Conservation (phyloP, 805 yeast species). For the Saturnispora galanensis region DNA sequence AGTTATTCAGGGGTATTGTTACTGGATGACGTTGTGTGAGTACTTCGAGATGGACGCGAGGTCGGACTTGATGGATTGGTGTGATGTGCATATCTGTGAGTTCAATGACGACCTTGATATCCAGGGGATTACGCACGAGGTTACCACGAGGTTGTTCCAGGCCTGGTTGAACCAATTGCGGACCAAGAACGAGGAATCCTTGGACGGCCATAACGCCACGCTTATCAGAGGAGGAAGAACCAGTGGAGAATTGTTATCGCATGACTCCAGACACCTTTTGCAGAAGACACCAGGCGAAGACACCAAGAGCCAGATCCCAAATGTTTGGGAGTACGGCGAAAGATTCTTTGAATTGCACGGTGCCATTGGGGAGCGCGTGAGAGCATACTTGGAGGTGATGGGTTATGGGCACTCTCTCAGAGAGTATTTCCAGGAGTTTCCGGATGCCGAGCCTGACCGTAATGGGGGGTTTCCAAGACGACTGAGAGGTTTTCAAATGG, state of each 20-base stretch:
- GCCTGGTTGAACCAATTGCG: slow-evolving; percentile 1
- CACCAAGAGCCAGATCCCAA: slow-evolving; percentile 6
- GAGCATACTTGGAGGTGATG: slow-evolving; percentile 8
- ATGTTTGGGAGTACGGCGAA: slow-evolving; percentile 11
- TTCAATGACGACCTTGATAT: background rate
- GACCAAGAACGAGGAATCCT: background rate
- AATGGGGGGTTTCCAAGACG: too few species aligned
- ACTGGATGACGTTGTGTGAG: slow-evolving; percentile 3
- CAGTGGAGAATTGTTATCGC: background rate
- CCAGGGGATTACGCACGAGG: background rate
- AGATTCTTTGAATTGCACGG: slow-evolving; percentile 9
- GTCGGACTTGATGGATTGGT: background rate
- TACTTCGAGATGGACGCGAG: background rate
- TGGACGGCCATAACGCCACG: background rate
- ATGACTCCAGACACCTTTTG: slow-evolving; percentile 2
- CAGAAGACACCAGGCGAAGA: background rate
- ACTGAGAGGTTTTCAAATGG: too few species aligned
- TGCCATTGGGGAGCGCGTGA: slow-evolving; percentile 4
- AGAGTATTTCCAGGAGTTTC: slow-evolving; percentile 2
- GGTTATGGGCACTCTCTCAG: slow-evolving; percentile 11
- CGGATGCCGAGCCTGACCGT: background rate
- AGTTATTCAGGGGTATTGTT: background rate
- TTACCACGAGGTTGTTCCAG: background rate
- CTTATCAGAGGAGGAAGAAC: background rate
- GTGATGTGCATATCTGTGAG: background rate